These are phyloP conservation scores for Phytophthora kernoviae DNA, from an alignment of 352 stramenopile genomes.

Conservation along the genomic window DNA sequence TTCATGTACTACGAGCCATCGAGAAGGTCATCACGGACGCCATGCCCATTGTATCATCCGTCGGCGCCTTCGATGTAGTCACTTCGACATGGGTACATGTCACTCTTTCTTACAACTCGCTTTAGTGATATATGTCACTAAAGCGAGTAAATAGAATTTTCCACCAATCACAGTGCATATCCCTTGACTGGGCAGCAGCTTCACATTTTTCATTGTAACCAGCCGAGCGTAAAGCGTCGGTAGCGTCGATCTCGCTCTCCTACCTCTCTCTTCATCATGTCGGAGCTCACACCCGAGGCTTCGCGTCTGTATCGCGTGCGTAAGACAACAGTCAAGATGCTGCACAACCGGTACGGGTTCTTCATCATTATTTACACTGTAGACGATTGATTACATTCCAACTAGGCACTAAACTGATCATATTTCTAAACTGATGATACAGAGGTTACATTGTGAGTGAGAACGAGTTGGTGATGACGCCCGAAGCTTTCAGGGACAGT, in stretches of 20 bases:
- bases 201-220: neutral
- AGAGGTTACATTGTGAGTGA: slow-evolving; percentile 98
- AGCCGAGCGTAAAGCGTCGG: slow-evolving; percentile 1
- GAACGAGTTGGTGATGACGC: slow-evolving; percentile 96
- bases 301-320: slow-evolving; percentile 93
- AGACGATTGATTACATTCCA: neutral
- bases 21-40: slow-evolving; percentile 80
- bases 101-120: slow-evolving; percentile 31
- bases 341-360: slow-evolving; percentile 83
- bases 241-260: neutral
- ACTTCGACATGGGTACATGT: slow-evolving; percentile 52
- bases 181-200: neutral
- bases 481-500: slow-evolving; percentile 91
- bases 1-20: slow-evolving; percentile 54
- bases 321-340: slow-evolving; percentile 96
- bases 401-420: slow-evolving; percentile 1
- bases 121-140: slow-evolving; percentile 15
- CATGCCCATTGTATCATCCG: slow-evolving; percentile 63
- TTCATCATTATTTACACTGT: neutral
- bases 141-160: slow-evolving; percentile 7
- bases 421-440: slow-evolving; percentile 5
- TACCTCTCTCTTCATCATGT: slow-evolving; percentile 43
- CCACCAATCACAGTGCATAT: slow-evolving; percentile 13
- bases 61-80: slow-evolving; percentile 43
- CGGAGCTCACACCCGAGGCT: slow-evolving; percentile 78